Evolutionary conservation across 345 rosid species (phyloP).

Genomic region (Pistacia atlantica): DNA sequence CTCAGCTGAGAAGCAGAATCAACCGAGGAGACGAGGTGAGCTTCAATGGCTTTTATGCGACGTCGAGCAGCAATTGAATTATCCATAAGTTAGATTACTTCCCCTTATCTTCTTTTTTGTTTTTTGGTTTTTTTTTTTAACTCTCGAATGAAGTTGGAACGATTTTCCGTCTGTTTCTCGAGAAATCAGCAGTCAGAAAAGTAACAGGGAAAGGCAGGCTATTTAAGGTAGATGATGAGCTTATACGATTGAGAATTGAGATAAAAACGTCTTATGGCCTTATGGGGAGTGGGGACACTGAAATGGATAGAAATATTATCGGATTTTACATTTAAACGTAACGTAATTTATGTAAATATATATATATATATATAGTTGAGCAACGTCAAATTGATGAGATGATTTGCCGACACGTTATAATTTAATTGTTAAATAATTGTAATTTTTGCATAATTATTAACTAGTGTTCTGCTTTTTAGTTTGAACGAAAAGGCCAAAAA

Average conservation of each 20-base stretch:
- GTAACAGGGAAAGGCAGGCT: neutral
- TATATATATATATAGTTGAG: too few species aligned
- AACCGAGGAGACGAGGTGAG: conserved; percentile 52
- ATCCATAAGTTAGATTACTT: conserved; percentile 37
- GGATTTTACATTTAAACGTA: neutral
- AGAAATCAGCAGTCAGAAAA: neutral
- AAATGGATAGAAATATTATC: neutral
- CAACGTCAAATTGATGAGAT: too few species aligned
- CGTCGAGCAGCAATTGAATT: conserved; percentile 55
- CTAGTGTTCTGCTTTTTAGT: too few species aligned
- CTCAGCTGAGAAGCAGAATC: conserved; percentile 43
- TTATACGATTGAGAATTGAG: conserved; percentile 1
- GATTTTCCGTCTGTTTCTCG: conserved; percentile 1
- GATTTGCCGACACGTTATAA: too few species aligned
- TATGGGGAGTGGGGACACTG: neutral
- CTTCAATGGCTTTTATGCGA: conserved; percentile 65
- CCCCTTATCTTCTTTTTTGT: neutral
- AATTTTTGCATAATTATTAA: too few species aligned
- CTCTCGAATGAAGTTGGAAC: neutral
- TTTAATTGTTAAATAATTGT: too few species aligned
- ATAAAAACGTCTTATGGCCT: neutral
- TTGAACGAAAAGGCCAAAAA: too few species aligned
- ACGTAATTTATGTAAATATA: too few species aligned
- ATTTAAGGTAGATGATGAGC: neutral
- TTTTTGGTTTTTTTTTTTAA: neutral